A percentile compares a stretch with the other conserved stretches of the same genome.
Conservation (phyloP, 2,329 filamentous ascomycete species). For the Fusarium guadeloupense region DNA sequence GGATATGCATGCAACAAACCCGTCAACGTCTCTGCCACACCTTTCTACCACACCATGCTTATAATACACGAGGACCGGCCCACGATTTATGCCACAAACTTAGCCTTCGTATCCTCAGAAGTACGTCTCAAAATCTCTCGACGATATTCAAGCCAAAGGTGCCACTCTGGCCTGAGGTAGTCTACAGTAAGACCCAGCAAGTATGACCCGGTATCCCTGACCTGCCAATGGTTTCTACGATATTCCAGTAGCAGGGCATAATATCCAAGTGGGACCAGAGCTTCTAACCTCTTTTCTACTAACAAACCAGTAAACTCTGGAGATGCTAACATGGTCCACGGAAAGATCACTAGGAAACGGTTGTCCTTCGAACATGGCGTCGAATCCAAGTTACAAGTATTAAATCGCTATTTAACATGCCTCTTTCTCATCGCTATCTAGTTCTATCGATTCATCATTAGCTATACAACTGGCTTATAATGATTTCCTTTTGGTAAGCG, state of each 20-base stretch:
- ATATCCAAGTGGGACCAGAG: conserved; percentile 6
- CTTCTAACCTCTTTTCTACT: background rate
- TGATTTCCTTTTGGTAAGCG: too few species aligned
- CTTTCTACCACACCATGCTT: too few species aligned
- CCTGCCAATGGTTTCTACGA: conserved; percentile 17
- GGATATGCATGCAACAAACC: too few species aligned
- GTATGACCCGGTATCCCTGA: conserved; percentile 14
- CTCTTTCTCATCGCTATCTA: background rate
- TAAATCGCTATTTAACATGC: background rate
- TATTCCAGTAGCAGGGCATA: conserved; percentile 22
- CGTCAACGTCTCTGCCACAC: too few species aligned
- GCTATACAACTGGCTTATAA: too few species aligned
- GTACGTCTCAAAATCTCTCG: background rate
- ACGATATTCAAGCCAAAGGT: conserved; percentile 15
- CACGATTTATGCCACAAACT: too few species aligned
- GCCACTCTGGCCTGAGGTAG: conserved; percentile 19
- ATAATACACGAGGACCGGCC: too few species aligned
- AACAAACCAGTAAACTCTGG: conserved; percentile 6
- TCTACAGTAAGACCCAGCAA: conserved; percentile 7
- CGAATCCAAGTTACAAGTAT: conserved; percentile 19
- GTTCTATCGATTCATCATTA: too few species aligned
- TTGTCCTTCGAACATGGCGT: background rate
- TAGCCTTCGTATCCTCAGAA: too few species aligned
- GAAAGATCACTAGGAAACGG: conserved; percentile 23
- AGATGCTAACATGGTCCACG: conserved; percentile 23